Evolutionary conservation across 768 basidiomycete species (phyloP), one percentile per base, ranked within the genome.

Genomic region (Suillus subluteus): DNA sequence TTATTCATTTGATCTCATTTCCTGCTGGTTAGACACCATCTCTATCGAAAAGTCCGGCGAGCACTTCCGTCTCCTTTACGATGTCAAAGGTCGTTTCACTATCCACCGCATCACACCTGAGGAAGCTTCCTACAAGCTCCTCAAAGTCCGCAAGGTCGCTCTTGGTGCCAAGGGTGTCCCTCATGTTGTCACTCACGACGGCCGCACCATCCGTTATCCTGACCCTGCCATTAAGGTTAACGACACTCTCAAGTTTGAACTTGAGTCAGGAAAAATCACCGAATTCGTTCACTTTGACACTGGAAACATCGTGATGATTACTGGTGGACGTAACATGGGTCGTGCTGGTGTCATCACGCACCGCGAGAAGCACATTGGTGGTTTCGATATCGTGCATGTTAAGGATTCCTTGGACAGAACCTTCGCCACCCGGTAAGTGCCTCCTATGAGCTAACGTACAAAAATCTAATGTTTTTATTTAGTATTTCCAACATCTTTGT

Each of bases 271-370:
- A 82, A 98, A 98, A 85, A 96, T 99, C 79, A 87, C 81, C 64
- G 92, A 96, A 76, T 94, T 88, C 76, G 91, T 97, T 79, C 92
- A 95, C 81, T 99, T 99, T 79, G 98, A 99, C 78, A 94, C 94
- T 50, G 96, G 97, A 67, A 98, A 98, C 85, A 88, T 97, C 70
- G 95, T 94, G 79, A 94, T 97, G 86, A 88, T 98, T 83, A 99
- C 98, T 69, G 98, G 98, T 77, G 98, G 98, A 69, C 95, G 97
- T 79, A 99, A 99, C 91, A 98, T 98, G 95, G 98, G 98, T 71
- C 90, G 98, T 83, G 92, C 90, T 65, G 98, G 98, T 83, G 88
- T 95, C 69, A 98, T 99, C 75, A 89, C 95, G 62, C 94, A 97
- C 84, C 88, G 92, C 72, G 98, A 99, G 87, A 95, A 95, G 84